phyloP scores from a whole-genome alignment of 1,284 basidiomycete species.

The Ganoderma lucidum region DNA sequence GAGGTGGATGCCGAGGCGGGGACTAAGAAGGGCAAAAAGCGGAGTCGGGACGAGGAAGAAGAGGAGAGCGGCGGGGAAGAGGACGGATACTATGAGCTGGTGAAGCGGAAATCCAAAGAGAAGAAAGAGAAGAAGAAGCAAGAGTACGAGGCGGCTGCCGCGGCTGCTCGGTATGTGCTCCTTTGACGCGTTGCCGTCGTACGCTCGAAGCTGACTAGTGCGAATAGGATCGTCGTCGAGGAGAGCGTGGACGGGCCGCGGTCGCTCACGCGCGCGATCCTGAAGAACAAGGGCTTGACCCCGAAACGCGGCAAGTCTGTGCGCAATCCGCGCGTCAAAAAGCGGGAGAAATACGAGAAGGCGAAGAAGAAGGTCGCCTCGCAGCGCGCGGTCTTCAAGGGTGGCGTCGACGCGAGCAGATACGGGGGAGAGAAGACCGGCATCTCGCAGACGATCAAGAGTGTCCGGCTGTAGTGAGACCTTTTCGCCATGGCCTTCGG shows the following conservation, averaged over 20 bases:
- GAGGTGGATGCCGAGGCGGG: constrained; percentile 36
- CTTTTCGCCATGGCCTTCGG: neutral
- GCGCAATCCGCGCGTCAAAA: constrained; percentile 96
- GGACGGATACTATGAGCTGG: constrained; percentile 69
- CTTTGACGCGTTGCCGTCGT: neutral
- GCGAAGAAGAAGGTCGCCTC: constrained; percentile 91
- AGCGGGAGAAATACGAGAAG: constrained; percentile 90
- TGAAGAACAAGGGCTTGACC: constrained; percentile 93
- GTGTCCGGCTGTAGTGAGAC: constrained; percentile 61
- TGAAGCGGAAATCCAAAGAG: constrained; percentile 76
- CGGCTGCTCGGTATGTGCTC: constrained; percentile 65
- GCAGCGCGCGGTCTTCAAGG: constrained; percentile 90
- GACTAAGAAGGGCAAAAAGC: constrained; percentile 55
- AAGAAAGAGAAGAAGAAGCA: constrained; percentile 83
- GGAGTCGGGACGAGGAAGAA: constrained; percentile 36
- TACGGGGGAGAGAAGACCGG: constrained; percentile 82
- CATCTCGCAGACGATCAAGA: constrained; percentile 90
- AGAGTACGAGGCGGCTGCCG: constrained; percentile 76
- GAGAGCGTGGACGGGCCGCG: constrained; percentile 75
- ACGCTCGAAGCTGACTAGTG: neutral
- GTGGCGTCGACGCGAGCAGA: constrained; percentile 70
- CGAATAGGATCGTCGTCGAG: constrained; percentile 59
- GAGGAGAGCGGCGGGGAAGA: constrained; percentile 53
- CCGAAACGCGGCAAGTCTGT: constrained; percentile 86
- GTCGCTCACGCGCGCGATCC: constrained; percentile 86